A percentile compares a stretch with the other conserved stretches of the same genome.
Conservation (phyloP, 805 yeast genomes). For the Candida silvicultrix region DNA sequence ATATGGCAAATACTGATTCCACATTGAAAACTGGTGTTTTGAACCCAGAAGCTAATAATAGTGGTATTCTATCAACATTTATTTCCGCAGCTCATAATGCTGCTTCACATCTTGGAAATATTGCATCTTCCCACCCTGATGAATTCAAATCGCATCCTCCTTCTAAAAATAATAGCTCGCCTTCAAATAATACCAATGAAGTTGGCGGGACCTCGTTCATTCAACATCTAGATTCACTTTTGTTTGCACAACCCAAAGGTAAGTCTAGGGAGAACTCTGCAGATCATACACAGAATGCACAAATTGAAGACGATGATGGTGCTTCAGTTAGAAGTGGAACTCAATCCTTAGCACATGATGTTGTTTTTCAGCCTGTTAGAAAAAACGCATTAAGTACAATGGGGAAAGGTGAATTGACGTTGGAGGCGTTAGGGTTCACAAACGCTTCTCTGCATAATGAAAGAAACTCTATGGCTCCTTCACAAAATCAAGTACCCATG, state of each 20-base stretch:
- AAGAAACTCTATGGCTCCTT: conserved; percentile 30
- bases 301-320: conserved; percentile 1
- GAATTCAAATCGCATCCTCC: conserved; percentile 8
- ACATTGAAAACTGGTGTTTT: background rate
- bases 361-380: conserved; percentile 36
- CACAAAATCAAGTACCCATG: background rate
- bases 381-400: conserved; percentile 44
- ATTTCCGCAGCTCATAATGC: conserved; percentile 44
- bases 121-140: conserved; percentile 4
- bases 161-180: background rate
- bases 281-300: background rate
- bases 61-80: conserved; percentile 37
- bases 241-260: conserved; percentile 14
- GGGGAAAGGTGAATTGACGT: conserved; percentile 47
- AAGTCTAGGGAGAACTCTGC: conserved; percentile 1
- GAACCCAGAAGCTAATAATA: conserved; percentile 19
- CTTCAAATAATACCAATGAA: background rate
- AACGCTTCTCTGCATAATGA: background rate
- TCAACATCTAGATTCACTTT: conserved; percentile 29
- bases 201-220: conserved; percentile 21
- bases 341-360: conserved; percentile 18
- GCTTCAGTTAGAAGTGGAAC: conserved; percentile 3
- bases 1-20: conserved; percentile 9
- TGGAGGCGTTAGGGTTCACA: conserved; percentile 25
- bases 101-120: conserved; percentile 17